These are phyloP conservation scores for Bromus sterilis DNA, from an alignment of 176 grass and related monocot species.

Conservation along the genomic window DNA sequence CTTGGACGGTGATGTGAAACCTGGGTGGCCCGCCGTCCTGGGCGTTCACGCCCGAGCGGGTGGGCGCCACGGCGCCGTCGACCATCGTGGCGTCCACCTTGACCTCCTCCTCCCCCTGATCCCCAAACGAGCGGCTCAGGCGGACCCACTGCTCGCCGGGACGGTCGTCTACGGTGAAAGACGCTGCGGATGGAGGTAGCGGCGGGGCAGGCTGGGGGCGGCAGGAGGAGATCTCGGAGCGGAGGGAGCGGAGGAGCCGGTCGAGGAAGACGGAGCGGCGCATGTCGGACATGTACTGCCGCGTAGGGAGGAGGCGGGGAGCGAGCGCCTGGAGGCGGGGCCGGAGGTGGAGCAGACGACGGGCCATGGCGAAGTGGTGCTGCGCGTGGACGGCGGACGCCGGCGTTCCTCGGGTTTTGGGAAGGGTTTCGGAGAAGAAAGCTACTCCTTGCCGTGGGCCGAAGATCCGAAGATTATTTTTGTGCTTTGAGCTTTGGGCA, in stretches of 20 bases:
- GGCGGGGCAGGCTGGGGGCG: not conserved
- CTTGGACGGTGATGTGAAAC: slow-evolving; percentile 62
- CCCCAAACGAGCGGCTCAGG: slow-evolving; percentile 27
- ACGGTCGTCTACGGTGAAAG: slow-evolving; percentile 51
- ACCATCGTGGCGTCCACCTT: slow-evolving; percentile 67
- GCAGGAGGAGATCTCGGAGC: slow-evolving; percentile 55
- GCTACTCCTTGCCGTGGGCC: too few species aligned
- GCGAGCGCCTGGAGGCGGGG: not conserved
- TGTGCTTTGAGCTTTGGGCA: too few species aligned
- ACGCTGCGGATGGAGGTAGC: not conserved
- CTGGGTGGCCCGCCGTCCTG: slow-evolving; percentile 12
- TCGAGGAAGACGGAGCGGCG: slow-evolving; percentile 55
- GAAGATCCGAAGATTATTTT: too few species aligned
- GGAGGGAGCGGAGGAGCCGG: slow-evolving; percentile 66
- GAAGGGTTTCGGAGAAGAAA: not conserved
- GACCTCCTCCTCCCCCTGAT: slow-evolving; percentile 38
- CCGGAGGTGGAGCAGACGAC: slow-evolving; percentile 18
- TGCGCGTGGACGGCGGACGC: not conserved
- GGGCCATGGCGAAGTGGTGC: slow-evolving; percentile 13
- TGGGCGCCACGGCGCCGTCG: slow-evolving; percentile 48
- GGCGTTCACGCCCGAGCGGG: slow-evolving; percentile 19
- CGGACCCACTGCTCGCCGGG: slow-evolving; percentile 50
- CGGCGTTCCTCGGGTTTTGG: not conserved
- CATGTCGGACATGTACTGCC: slow-evolving; percentile 54
- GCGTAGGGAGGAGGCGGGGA: slow-evolving; percentile 13